Conservation (phyloP, 2,329 filamentous ascomycete species). For the Xylariomycetidae sp. region DNA sequence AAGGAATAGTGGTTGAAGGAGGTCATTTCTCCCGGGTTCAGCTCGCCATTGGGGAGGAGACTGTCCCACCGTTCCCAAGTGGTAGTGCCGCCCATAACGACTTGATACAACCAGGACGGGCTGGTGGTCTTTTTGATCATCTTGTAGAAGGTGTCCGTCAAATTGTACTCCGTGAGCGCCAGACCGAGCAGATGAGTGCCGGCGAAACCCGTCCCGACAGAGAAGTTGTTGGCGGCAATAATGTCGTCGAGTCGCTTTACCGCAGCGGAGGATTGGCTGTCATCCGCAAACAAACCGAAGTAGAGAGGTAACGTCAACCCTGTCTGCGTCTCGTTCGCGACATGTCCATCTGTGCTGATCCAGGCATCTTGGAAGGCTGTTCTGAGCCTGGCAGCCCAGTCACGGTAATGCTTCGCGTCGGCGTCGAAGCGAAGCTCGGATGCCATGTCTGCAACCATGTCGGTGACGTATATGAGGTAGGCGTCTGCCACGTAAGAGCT, state of each 20-base stretch:
- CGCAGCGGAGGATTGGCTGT: constrained; percentile 15
- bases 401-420: constrained; percentile 17
- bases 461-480: constrained; percentile 38
- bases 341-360: constrained; percentile 20
- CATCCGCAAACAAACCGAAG: constrained; percentile 28
- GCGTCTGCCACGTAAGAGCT: constrained; percentile 38
- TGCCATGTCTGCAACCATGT: constrained; percentile 30
- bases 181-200: constrained; percentile 34
- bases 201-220: constrained; percentile 37
- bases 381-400: constrained; percentile 15
- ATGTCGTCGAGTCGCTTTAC: constrained; percentile 25
- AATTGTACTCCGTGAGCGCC: constrained; percentile 23
- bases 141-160: constrained; percentile 33
- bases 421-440: constrained; percentile 23
- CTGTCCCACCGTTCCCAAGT: constrained; percentile 48
- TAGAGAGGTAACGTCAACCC: constrained; percentile 31
- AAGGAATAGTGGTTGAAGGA: constrained; percentile 46
- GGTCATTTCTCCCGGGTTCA: constrained; percentile 42
- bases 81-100: constrained; percentile 40
- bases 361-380: constrained; percentile 26
- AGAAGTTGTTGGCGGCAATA: constrained; percentile 26
- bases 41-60: constrained; percentile 34
- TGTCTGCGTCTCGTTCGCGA: constrained; percentile 35
- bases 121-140: constrained; percentile 41
- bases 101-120: constrained; percentile 43